Evolutionary conservation across 2,329 filamentous ascomycete species (phyloP).

Genomic region (Fusarium praegraminearum): DNA sequence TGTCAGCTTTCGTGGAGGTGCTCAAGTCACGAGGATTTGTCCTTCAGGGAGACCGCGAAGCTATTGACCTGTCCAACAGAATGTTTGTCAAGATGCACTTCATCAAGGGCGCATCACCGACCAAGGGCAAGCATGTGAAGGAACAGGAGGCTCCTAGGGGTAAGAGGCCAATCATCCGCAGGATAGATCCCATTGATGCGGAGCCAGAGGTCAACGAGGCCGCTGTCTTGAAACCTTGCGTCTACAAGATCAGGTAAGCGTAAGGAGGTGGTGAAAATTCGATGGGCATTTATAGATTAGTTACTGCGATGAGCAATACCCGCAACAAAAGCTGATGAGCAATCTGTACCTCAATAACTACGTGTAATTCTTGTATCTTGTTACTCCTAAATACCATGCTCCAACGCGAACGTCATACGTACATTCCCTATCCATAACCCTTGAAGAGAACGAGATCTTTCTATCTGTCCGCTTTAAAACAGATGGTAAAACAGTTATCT

Average conservation of each 20-base stretch:
- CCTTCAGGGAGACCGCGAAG: conserved; percentile 73
- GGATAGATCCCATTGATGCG: conserved; percentile 65
- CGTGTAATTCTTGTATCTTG: conserved; percentile 34
- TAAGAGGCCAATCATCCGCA: conserved; percentile 66
- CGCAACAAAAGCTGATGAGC: conserved; percentile 29
- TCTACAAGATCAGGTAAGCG: conserved; percentile 86
- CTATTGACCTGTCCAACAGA: conserved; percentile 87
- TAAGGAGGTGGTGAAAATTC: not conserved
- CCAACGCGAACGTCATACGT: conserved; percentile 18
- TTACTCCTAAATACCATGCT: conserved; percentile 31
- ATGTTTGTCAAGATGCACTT: conserved; percentile 99
- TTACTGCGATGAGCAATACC: conserved; percentile 34
- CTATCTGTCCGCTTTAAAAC: conserved; percentile 37
- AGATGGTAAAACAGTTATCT: conserved; percentile 34
- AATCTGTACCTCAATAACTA: conserved; percentile 31
- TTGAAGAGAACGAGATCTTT: conserved; percentile 35
- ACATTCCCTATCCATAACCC: conserved; percentile 18
- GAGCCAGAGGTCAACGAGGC: conserved; percentile 74
- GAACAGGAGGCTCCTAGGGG: conserved; percentile 68
- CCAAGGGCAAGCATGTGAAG: conserved; percentile 78
- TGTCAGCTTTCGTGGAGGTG: conserved; percentile 87
- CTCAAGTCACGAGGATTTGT: conserved; percentile 85
- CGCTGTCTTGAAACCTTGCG: conserved; percentile 86
- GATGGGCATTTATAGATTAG: conserved; percentile 22
- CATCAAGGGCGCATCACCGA: conserved; percentile 81